phyloP scores from a whole-genome alignment of 352 stramenopile genomes.

The Aphanomyces euteiches region DNA sequence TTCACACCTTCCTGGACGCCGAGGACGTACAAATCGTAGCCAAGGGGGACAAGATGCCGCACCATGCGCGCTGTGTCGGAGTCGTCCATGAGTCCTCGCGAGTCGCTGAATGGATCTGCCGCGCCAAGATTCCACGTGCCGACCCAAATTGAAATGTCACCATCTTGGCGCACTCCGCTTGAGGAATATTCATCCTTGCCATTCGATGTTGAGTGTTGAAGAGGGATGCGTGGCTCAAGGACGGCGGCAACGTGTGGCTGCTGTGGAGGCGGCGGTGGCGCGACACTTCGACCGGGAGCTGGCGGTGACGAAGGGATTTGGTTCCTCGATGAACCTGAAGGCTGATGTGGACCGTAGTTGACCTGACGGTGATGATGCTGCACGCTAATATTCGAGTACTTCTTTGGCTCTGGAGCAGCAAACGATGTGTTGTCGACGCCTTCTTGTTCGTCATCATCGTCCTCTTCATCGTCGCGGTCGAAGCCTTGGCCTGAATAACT shows the following conservation, averaged over 20 bases:
- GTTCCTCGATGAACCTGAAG: no score
- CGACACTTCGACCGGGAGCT: no score
- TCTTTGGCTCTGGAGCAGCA: no score
- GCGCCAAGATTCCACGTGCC: conserved; percentile 86
- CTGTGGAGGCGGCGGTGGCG: no score
- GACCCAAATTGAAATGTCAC: conserved; percentile 73
- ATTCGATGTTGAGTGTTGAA: no score
- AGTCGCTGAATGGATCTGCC: conserved; percentile 71
- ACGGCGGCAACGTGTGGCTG: no score
- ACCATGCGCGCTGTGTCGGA: conserved; percentile 65
- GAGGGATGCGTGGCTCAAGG: no score
- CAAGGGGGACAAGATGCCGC: conserved; percentile 67
- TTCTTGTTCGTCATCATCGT: not conserved
- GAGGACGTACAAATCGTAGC: conserved; percentile 84
- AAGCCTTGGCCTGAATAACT: not conserved
- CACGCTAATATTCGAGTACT: no score
- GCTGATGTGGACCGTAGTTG: no score
- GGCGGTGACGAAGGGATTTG: no score
- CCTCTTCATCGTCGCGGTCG: conserved; percentile 18
- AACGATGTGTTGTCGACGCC: not conserved
- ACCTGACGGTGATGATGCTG: no score
- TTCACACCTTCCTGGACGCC: conserved; percentile 82
- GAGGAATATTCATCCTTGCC: not conserved
- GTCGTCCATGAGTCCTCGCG: conserved; percentile 68
- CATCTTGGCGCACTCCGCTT: conserved; percentile 11